phyloP scores from a whole-genome alignment of 495 filamentous ascomycete genomes.

The Massariosphaeria phaeospora region DNA sequence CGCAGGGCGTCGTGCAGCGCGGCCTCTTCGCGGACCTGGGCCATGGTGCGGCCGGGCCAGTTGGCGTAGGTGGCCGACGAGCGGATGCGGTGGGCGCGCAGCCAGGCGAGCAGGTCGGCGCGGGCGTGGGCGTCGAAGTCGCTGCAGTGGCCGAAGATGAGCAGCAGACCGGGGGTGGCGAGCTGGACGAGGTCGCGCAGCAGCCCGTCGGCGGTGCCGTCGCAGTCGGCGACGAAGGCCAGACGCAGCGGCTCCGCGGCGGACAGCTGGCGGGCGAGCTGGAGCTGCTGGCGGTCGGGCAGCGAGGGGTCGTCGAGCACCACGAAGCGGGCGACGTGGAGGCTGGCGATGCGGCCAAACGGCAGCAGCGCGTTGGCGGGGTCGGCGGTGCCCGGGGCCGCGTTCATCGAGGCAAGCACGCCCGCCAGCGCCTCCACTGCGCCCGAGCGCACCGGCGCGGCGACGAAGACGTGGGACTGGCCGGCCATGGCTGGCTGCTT shows the following conservation, averaged over 20 bases:
- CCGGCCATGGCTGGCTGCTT: slow-evolving; percentile 5
- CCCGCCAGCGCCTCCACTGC: slow-evolving; percentile 4
- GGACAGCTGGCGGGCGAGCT: slow-evolving; percentile 8
- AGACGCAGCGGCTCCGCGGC: slow-evolving; percentile 15
- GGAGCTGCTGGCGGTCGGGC: slow-evolving; percentile 15
- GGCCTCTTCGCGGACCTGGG: slow-evolving; percentile 19
- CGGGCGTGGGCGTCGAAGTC: slow-evolving; percentile 10
- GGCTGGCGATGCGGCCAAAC: slow-evolving; percentile 9
- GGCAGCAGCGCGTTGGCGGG: slow-evolving; percentile 12
- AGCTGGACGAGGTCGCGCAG: slow-evolving; percentile 13
- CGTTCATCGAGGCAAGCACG: slow-evolving; percentile 11
- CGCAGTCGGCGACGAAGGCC: slow-evolving; percentile 15
- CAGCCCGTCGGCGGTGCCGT: slow-evolving; percentile 9
- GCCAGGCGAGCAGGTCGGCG: slow-evolving; percentile 16
- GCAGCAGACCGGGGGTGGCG: slow-evolving; percentile 15
- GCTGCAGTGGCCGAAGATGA: slow-evolving; percentile 14
- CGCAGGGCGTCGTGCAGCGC: slow-evolving; percentile 13
- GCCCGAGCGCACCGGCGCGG: slow-evolving; percentile 6
- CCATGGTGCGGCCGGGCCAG: slow-evolving; percentile 14
- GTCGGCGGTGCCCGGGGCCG: slow-evolving; percentile 6
- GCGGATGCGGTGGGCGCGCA: slow-evolving; percentile 12
- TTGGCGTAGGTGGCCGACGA: slow-evolving; percentile 6
- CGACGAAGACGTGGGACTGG: slow-evolving; percentile 12
- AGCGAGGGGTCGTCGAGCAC: slow-evolving; percentile 16
- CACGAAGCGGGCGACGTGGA: slow-evolving; percentile 14